Evolutionary conservation across 345 rosid genomes (phyloP).

Genomic region (Moringa oleifera): DNA sequence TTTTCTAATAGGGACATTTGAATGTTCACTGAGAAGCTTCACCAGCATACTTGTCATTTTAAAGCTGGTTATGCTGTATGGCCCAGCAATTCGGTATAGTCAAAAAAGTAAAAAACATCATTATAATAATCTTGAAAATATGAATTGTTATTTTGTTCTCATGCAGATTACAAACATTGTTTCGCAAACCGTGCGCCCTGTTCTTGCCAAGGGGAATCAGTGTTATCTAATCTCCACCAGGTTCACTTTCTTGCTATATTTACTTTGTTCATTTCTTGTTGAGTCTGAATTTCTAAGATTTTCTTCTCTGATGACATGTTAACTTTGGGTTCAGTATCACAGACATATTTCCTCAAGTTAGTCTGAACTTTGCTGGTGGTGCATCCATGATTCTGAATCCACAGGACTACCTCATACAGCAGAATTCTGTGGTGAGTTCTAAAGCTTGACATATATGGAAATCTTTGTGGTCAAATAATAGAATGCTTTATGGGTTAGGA

Average conservation of each 20-base stretch:
- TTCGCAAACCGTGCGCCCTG: conserved; percentile 51
- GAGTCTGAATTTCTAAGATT: neutral
- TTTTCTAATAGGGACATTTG: neutral
- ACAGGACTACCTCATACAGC: conserved; percentile 77
- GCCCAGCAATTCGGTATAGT: neutral
- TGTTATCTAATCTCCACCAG: conserved; percentile 67
- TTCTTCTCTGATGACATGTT: conserved; percentile 7
- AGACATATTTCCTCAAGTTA: conserved; percentile 77
- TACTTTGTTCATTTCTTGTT: neutral
- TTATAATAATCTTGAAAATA: too few species aligned
- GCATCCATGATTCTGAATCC: conserved; percentile 74
- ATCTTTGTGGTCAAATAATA: neutral
- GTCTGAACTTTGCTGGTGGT: conserved; percentile 84
- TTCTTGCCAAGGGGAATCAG: conserved; percentile 50
- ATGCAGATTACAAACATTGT: conserved; percentile 63
- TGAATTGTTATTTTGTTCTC: neutral
- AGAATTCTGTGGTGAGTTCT: conserved; percentile 65
- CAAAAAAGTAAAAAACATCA: too few species aligned
- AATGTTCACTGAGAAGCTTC: neutral
- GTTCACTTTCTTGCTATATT: conserved; percentile 31
- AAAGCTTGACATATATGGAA: neutral
- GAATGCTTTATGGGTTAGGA: too few species aligned
- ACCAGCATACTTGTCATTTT: neutral
- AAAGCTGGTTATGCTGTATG: neutral
- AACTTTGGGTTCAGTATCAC: conserved; percentile 40